Evolutionary conservation across 1,284 basidiomycete species (phyloP), one percentile per base, ranked within the genome.

Genomic region (Boletus albobrunnescens): DNA sequence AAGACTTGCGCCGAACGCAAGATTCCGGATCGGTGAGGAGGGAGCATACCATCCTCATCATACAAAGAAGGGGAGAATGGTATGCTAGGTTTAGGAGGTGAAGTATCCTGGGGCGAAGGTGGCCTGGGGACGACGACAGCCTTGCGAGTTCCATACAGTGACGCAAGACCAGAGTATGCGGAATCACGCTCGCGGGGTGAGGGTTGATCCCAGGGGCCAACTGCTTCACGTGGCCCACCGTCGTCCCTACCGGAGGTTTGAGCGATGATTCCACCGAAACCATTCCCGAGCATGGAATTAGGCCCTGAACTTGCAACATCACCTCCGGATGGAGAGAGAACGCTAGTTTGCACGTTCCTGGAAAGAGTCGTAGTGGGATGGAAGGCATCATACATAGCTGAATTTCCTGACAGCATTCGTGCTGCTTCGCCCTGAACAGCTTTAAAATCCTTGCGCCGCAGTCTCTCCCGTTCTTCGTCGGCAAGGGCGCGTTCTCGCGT

Each of bases 321-420:
- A 17, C 51, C 47, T 7, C 50, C 44, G 5, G 58, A 43, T 9
- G 59, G 46, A 14, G 65, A 54, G 19, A 66, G 50, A 45, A 64
- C 36, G 26, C 49, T 48, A 12, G 50, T 31, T 22, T 60, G 58
- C 28, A 49, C 37, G 31, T 50, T 64, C 55, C 63, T 58, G 19
- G 63, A 53, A 23, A 61, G 24, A 22, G 78, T 61, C 3, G 74
- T 73, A 2, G 84, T 76, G 1, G 82, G 81, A 61, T 88, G 83
- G 69, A 88, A 90, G 4, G 85, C 82, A 57, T 90, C 87, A 60
- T 79, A 89, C 4, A 83, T 76, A 35, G 69, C 70, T 35, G 72
- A 51, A 58, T 74, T 77, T 55, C 56, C 72, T 50, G 69, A 72
- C 39, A 73, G 59, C 46, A 77, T 63, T 28, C 73, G 69, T 51